Conservation (phyloP, 2,329 filamentous ascomycete genomes). For the Penicillium griseofulvum region DNA sequence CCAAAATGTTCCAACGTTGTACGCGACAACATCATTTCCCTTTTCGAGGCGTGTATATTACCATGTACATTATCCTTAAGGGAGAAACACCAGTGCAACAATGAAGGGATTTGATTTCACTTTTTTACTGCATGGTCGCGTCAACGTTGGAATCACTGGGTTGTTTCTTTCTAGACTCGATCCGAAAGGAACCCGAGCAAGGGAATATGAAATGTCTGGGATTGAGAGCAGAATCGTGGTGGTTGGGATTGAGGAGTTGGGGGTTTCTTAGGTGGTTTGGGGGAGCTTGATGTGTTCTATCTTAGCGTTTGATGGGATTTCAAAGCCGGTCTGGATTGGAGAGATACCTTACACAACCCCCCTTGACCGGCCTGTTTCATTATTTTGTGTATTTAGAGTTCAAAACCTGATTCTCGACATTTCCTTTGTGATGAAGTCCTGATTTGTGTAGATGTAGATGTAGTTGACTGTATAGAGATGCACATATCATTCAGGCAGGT, state of each 20-base stretch:
- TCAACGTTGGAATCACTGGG: background rate
- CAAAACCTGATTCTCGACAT: slow-evolving; percentile 36
- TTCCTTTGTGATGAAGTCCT: slow-evolving; percentile 21
- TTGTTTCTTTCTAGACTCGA: slow-evolving; percentile 8
- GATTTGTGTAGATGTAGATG: slow-evolving; percentile 1
- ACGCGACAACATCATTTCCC: slow-evolving; percentile 27
- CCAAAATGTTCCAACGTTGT: slow-evolving; percentile 8
- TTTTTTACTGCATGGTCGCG: slow-evolving; percentile 6
- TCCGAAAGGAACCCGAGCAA: slow-evolving; percentile 8
- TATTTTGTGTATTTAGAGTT: slow-evolving; percentile 43
- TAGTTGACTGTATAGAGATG: no score
- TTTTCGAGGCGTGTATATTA: slow-evolving; percentile 44
- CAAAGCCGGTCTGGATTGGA: slow-evolving; percentile 29
- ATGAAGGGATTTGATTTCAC: slow-evolving; percentile 24
- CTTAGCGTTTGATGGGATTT: slow-evolving; percentile 28
- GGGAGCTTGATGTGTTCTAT: slow-evolving; percentile 6
- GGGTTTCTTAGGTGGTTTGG: background rate
- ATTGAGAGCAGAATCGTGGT: background rate
- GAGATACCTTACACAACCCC: slow-evolving; percentile 18
- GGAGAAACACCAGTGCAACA: slow-evolving; percentile 19
- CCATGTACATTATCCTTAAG: slow-evolving; percentile 44
- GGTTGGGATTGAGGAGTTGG: background rate
- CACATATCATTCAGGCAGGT: no score
- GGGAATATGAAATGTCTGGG: background rate
- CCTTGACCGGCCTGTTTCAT: slow-evolving; percentile 35